A percentile compares a stretch with the other conserved stretches of the same genome.
phyloP scores from a whole-genome alignment of 192 early-diverging fungal genomes.

The Mortierella alpina region DNA sequence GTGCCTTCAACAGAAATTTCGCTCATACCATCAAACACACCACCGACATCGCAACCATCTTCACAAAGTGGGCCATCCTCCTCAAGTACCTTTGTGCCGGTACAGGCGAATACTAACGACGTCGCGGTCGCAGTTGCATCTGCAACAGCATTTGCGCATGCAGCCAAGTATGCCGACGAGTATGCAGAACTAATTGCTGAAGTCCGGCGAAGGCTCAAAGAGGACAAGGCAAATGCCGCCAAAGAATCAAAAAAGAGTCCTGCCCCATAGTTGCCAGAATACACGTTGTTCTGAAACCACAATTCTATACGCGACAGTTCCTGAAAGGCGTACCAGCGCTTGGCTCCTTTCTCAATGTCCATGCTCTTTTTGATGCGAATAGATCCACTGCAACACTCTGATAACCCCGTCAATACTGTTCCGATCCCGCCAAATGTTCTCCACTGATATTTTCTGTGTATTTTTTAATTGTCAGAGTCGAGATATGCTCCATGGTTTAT shows the following conservation, averaged over 20 bases:
- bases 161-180: constrained; percentile 27
- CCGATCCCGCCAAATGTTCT: no score
- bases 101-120: constrained; percentile 24
- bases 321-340: no score
- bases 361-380: no score
- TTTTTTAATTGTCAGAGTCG: constrained; percentile 50
- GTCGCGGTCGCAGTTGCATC: constrained; percentile 18
- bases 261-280: neutral
- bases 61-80: neutral
- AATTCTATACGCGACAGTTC: neutral
- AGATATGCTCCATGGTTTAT: constrained; percentile 47
- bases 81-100: constrained; percentile 13
- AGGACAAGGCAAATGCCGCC: constrained; percentile 23
- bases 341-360: no score
- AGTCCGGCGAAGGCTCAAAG: constrained; percentile 16
- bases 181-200: constrained; percentile 40
- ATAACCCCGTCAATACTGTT: no score
- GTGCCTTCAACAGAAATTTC: neutral
- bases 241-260: neutral
- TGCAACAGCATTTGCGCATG: constrained; percentile 29
- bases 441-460: neutral
- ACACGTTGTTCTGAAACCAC: neutral
- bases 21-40: neutral
- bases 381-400: no score
- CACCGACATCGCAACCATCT: constrained; percentile 21